Base-by-base conservation (phyloP, 441 rosid genomes). In the Gossypium laxum region DNA sequence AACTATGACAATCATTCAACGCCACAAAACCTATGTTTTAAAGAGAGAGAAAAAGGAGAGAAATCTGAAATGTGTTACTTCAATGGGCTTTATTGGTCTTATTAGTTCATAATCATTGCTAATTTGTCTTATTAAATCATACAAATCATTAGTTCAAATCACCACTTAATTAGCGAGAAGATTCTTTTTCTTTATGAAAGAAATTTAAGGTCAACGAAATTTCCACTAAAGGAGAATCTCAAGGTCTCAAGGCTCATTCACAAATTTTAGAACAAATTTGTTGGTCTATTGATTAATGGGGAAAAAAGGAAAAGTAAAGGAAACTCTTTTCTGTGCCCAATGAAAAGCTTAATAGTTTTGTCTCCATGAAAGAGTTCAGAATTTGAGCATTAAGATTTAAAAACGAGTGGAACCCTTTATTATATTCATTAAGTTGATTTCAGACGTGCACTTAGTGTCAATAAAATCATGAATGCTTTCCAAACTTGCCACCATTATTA, bases 361-460 rank as follows among this genome's bases (percentile, higher is more conserved):
- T 80, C 82, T 66, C 82, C 82, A 74, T 28, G 11, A 56, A 68
- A 15, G 76, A 74, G 61, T 41, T 83, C 81, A 71, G 11, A 64
- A 58, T 61, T 75, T 45, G 76, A 70, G 51, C 77, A 26, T 59
- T 77, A 45, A 51, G 51, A 64, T 62, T 58, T 67, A 65, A 18
- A 66, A 17, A 4, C 70, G n/a, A 66, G 56, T 47, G 6, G 41
- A 66, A 24, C n/a, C 38, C 69, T 45, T 43, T 43, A 45, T 65
- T 19, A 17, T 17, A 34, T 34, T 34, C 41, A 58, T 5, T 4
- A 34, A 34, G 17, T 3, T 32, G 66, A 60, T 60, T 60, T 34
- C 66, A 8, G 15, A 74, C 79, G 72, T 67, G 68, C 69, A 70
- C 76, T 21, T 28, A 60, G 21, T 50, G 4, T 14, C 54, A 50